Base-by-base conservation (phyloP, 805 yeast species). In the Yarrowia keelungensis region DNA sequence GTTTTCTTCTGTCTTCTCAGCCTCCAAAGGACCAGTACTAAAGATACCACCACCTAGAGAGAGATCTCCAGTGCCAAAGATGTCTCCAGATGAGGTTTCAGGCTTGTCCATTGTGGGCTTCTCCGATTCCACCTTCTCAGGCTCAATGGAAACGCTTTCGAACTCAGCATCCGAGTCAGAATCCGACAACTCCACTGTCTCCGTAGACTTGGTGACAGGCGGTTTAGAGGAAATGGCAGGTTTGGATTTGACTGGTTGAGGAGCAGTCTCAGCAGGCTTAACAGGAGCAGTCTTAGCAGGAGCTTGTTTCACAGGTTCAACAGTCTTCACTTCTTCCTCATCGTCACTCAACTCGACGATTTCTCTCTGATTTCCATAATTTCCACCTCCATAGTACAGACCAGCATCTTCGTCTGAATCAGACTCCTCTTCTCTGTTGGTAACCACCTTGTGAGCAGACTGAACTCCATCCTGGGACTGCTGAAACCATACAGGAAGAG, bases 391-490 rank as follows among this genome's bases (percentile, higher is more conserved):
- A 12, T 59, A 59, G 11, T 59, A 59, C 41, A 59, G 5, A 2
- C 65, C 65, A 3, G 65, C 65, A 0, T 59, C 65, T 10, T 59
- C 65, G 5, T 59, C 65, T 5, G 65, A 59, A 22, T 59, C 65
- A 7, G 65, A 35, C 12, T 59, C 65, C n/a, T 58, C 50, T 8
- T 58, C 32, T 32, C 22, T 41, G 38, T 14, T 39, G 26, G 22
- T 22, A 14, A 56, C 64, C 3, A 39, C 15, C 7, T n/a, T 39
- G n/a, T 56, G 49, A 3, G 36, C 61, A 0, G 46, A 15, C 7
- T 38, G 16, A 5, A 54, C 38, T n/a, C 46, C 61, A 19, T 38
- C 59, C 5, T 39, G 62, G 8, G 47, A 11, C 39, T 53, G 59
- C 19, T 59, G 42, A 12, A 59, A 59, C 65, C 65, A 59, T 5